A percentile compares a stretch with the other conserved stretches of the same genome.
Evolutionary conservation across 495 filamentous ascomycete genomes (phyloP).

Genomic region (Lophium mytilinum): DNA sequence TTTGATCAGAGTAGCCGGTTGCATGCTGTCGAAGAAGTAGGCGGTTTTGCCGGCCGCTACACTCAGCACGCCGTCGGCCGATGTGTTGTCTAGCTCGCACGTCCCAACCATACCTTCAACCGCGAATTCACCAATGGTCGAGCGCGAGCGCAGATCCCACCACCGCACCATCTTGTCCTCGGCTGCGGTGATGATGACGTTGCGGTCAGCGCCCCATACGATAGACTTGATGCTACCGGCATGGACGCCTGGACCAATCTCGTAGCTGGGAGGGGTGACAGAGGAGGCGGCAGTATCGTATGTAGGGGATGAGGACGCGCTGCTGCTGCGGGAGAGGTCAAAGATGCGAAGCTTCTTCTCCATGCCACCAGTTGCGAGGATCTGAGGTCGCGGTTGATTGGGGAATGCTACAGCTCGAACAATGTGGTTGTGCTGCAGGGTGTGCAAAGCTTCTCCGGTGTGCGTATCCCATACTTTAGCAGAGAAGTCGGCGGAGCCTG

Average conservation of each 20-base stretch:
- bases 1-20: conserved; percentile 65
- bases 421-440: conserved; percentile 86
- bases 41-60: conserved; percentile 81
- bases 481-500: conserved; percentile 91
- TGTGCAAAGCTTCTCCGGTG: conserved; percentile 81
- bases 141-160: conserved; percentile 78
- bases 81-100: conserved; percentile 60
- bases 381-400: conserved; percentile 58
- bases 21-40: conserved; percentile 80
- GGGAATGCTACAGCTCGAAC: conserved; percentile 90
- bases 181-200: conserved; percentile 77
- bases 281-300: conserved; percentile 9
- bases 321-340: conserved; percentile 55
- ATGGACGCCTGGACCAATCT: conserved; percentile 79
- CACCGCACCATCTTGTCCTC: conserved; percentile 88
- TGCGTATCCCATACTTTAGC: conserved; percentile 97
- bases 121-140: conserved; percentile 58
- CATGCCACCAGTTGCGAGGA: conserved; percentile 84
- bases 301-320: conserved; percentile 37
- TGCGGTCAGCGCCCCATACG: conserved; percentile 81
- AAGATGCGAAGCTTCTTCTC: conserved; percentile 97
- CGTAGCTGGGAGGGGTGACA: conserved; percentile 42
- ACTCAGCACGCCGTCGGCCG: conserved; percentile 38
- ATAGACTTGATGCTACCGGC: conserved; percentile 86
- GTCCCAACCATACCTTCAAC: conserved; percentile 80